Conservation (phyloP, 2,329 filamentous ascomycete genomes). For the Trichoderma sp. region DNA sequence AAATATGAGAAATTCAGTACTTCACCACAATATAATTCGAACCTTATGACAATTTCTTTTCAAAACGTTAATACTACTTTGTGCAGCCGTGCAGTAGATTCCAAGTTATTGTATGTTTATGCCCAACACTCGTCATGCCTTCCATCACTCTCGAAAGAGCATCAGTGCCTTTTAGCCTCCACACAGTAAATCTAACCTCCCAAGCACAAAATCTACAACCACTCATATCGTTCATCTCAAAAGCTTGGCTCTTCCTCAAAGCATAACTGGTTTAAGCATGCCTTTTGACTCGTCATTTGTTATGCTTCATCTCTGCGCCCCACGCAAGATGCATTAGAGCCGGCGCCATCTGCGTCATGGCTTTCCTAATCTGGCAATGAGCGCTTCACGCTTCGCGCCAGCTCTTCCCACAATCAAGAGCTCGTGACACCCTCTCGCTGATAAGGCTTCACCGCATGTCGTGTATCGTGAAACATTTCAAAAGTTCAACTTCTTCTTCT, state of each 20-base stretch:
- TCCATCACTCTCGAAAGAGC: neutral
- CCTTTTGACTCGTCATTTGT: neutral
- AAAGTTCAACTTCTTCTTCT: neutral
- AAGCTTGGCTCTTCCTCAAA: neutral
- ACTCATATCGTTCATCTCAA: neutral
- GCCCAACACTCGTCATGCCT: neutral
- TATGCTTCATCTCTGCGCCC: slow-evolving; percentile 6
- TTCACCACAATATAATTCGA: neutral
- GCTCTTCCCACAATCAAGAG: neutral
- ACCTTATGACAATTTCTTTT: neutral
- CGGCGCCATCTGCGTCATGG: slow-evolving; percentile 29
- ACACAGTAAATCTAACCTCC: neutral
- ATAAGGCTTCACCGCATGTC: neutral
- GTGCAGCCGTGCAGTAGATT: neutral
- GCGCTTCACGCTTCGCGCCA: slow-evolving; percentile 15
- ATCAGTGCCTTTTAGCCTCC: neutral
- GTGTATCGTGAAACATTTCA: neutral
- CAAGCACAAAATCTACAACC: neutral
- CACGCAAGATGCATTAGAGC: slow-evolving; percentile 16
- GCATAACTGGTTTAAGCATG: neutral
- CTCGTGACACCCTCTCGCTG: slow-evolving; percentile 10
- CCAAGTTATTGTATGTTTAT: neutral
- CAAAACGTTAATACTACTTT: neutral
- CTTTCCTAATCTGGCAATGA: neutral
- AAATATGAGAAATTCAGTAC: neutral